Base-by-base conservation (phyloP, 2,329 filamentous ascomycete species). In the Nannizziopsis barbatae region DNA sequence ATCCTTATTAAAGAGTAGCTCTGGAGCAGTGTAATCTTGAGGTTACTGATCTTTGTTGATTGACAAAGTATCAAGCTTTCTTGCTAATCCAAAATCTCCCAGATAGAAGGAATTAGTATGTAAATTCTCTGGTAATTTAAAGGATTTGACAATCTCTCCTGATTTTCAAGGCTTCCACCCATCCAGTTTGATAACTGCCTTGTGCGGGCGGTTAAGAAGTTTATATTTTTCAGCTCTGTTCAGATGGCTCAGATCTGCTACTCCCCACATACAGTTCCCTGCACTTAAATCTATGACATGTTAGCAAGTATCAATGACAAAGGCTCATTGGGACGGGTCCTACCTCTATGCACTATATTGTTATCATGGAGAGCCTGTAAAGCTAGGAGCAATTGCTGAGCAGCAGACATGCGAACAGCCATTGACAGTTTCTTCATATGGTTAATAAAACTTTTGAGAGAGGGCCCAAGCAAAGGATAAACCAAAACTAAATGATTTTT, bases 381-480 rank as follows among this genome's bases (percentile, higher is more conserved):
- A 27, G 22, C 22, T 7, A 4, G 22, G 3, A 36, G 33, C 33
- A 36, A 15, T n/a, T 36, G 15, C 5, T 5, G 3, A 11, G 15
- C 33, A 15, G 33, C 33, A 36, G 33, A 15, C 33, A 15, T 36
- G 15, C 15, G 15, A n/a, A 9, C 10, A 15, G 33, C 5, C 22
- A 27, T 27, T 27, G 22, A 27, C n/a, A n/a, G n/a, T n/a, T n/a
- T n/a, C n/a, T n/a, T n/a, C n/a, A n/a, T n/a, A n/a, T n/a, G n/a
- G n/a, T n/a, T n/a, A n/a, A n/a, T n/a, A n/a, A n/a, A n/a, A n/a
- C n/a, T n/a, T 27, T 27, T 27, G 49, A 58, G 48, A 17, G 47
- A 57, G 45, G 55, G 55, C 12, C 58, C 58, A 44, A 52, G 52
- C 12, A 59, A 49, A 22, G 58, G 57, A 45, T 56, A 56, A 11